phyloP scores from a whole-genome alignment of 2,329 filamentous ascomycete species.

The Neurospora sp. region DNA sequence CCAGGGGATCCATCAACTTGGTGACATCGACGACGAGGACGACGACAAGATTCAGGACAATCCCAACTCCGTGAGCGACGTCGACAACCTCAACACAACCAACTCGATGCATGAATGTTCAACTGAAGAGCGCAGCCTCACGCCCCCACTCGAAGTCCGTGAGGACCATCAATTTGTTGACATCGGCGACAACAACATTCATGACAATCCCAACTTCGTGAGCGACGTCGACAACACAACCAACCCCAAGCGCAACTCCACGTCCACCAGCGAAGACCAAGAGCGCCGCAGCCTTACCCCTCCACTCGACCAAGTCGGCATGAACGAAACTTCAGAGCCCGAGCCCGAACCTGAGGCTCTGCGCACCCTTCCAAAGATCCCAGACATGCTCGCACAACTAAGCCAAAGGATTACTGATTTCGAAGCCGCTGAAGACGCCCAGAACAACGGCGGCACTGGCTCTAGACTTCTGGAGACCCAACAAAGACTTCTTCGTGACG shows the following conservation, averaged over 20 bases:
- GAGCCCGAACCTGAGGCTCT: not conserved
- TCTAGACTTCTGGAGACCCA: not conserved
- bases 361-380: not conserved
- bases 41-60: not conserved
- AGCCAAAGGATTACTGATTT: not conserved
- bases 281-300: not conserved
- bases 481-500: not conserved
- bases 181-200: accelerated
- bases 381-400: not conserved
- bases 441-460: not conserved
- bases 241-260: not conserved
- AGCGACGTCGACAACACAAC: not conserved
- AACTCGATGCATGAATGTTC: not conserved
- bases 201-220: not conserved
- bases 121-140: not conserved
- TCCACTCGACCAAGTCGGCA: not conserved
- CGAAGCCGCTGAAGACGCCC: not conserved
- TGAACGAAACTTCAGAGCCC: not conserved
- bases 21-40: not conserved
- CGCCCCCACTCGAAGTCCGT: accelerated
- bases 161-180: not conserved
- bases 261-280: not conserved
- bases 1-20: not conserved
- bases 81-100: not conserved
- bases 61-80: not conserved